Percentiles rank a stretch among this genome's conserved stretches.
Conservation (phyloP, 495 filamentous ascomycete species). For the Cercophora samala region DNA sequence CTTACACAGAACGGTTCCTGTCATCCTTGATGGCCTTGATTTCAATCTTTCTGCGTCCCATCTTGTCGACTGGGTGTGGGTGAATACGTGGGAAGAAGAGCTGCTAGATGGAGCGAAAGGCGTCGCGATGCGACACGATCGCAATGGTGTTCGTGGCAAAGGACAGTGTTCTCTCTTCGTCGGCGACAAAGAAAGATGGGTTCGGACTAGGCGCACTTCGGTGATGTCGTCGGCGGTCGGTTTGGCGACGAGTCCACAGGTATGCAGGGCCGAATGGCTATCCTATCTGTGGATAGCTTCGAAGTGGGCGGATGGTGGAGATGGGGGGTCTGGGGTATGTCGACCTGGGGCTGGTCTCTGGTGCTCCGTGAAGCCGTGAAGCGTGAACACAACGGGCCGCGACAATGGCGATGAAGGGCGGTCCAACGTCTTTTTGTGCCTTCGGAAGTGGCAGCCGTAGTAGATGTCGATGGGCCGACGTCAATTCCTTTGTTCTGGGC, state of each 20-base stretch:
- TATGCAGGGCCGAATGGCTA: background rate
- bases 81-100: background rate
- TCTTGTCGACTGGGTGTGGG: slow-evolving; percentile 35
- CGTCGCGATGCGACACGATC: background rate
- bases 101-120: slow-evolving; percentile 11
- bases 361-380: slow-evolving; percentile 11
- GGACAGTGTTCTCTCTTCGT: background rate
- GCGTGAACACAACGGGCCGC: slow-evolving; percentile 18
- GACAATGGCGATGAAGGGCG: slow-evolving; percentile 27
- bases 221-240: slow-evolving; percentile 1
- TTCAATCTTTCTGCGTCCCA: slow-evolving; percentile 82
- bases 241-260: slow-evolving; percentile 3
- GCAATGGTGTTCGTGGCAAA: slow-evolving; percentile 8
- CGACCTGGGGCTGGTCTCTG: slow-evolving; percentile 15
- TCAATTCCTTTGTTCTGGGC: slow-evolving; percentile 29
- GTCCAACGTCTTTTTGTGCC: slow-evolving; percentile 30
- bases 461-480: slow-evolving; percentile 23
- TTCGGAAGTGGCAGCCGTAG: slow-evolving; percentile 25
- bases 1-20: slow-evolving; percentile 97
- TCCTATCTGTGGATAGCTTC: slow-evolving; percentile 5
- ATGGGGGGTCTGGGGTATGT: slow-evolving; percentile 2
- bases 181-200: slow-evolving; percentile 13
- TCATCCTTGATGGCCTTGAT: slow-evolving; percentile 99
- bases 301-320: slow-evolving; percentile 7
- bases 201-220: background rate